Base-by-base conservation (phyloP, 768 basidiomycete genomes). In the Rhodosporidiobolus sp. region DNA sequence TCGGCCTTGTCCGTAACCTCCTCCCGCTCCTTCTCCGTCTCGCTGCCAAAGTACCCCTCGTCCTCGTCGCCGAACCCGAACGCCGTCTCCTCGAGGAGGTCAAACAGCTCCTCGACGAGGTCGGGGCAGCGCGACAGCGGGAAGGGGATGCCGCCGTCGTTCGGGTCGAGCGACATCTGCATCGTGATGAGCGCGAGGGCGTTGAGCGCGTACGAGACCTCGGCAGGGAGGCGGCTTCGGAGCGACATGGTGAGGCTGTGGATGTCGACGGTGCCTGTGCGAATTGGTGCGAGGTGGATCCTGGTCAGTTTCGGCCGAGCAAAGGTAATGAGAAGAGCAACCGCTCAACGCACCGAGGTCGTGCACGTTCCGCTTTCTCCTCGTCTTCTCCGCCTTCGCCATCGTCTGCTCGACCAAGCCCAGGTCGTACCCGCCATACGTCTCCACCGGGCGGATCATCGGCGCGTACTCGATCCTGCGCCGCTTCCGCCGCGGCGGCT, bases 171-270 rank as follows among this genome's bases (percentile, higher is more conserved):
- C 38, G 58, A 46, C 67, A 67, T 70, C 5, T 71, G 48, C 9
- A 53, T 32, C 20, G 90, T 89, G 67, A 96, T 83, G 79, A 95
- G 83, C 7, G 88, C 88, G 75, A 97, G 84, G 9, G 91, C 91
- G 30, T 93, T 92, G 76, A 99, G 82, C 9, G 90, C 92, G 79
- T 94, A 98, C 7, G 93, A 89, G 64, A 94, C 83, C 80, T 99
- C 95, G 57, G 87, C 85, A 16, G 88, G 85, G 53, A 97, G 82
- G 48, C 94, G 85, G 48, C 91, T 95, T 45, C 94, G 89, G 52
- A 99, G 83, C 43, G 91, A 90, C 89, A 99, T 88, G n/a, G 88
- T 88, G 61, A 99, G 84, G n/a, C 88, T 88, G 78, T 96, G 94
- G 69, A 97, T 88, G 77, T 98, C 94, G 56, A 79, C 69, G 49